Evolutionary conservation across 2,329 filamentous ascomycete species (phyloP), one percentile per base, ranked within the genome.

Genomic region (Pseudocercospora crystallina): DNA sequence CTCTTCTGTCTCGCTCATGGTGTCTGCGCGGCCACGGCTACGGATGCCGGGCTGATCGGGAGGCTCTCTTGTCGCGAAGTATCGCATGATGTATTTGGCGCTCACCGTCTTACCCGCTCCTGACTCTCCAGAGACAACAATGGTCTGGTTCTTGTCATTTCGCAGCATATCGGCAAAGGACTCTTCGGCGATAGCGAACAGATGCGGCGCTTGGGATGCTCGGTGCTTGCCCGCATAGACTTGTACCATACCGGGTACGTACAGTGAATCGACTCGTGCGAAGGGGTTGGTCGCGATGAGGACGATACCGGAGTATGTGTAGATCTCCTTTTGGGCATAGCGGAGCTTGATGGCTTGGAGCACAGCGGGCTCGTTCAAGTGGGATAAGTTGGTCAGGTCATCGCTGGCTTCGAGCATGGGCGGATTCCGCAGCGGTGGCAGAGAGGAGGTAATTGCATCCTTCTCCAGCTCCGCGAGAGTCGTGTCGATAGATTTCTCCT

Each of bases 11-110:
- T 96, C 89, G 71, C 91, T 97, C 86, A 97, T 97, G 58, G 85
- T 87, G 65, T 85, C 83, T 34, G 76, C 75, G 63, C 84, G 77
- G 54, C 89, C 89, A 73, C 89, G 94, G 47, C 80, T 80, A 64
- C 88, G 85, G 58, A 84, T 86, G 42, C 87, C 86, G 12, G 90
- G 86, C 69, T 91, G 89, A 65, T 95, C 90, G 49, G 94, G 90
- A 7, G 91, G 87, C 73, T 96, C 94, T 81, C 94, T 85, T 37
- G 94, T 99, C 57, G 94, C 94, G 73, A 99, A 99, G 77, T 99
- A 99, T 66, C 94, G 85, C 94, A 99, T 99, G 70, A 99, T 97
- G 75, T 99, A 97, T 77, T 99, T 99, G 64, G 94, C 94, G 73
- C 92, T 97, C 71, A 99, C 94, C 5, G 94, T 99, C 78, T 99